Evolutionary conservation across 495 filamentous ascomycete genomes (phyloP).

Genomic region (Paragyromitra xinjiangensis): DNA sequence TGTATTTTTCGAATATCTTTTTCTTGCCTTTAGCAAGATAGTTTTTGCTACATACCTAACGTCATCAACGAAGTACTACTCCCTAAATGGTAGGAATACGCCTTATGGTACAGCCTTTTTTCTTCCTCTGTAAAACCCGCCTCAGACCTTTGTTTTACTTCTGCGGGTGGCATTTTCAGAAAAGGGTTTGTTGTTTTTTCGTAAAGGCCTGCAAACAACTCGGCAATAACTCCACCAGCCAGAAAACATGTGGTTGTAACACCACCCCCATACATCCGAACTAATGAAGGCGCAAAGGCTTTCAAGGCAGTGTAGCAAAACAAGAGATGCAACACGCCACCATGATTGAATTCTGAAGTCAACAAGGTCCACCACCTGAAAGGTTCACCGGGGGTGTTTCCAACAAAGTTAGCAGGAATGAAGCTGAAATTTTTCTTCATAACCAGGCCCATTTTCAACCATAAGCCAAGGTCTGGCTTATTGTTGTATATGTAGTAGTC

Average conservation of each 20-base stretch:
- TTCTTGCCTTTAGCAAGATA: not conserved
- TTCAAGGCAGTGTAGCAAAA: constrained; percentile 46
- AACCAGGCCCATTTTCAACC: constrained; percentile 5
- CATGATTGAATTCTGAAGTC: constrained; percentile 50
- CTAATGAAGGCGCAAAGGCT: constrained; percentile 33
- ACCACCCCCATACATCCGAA: constrained; percentile 40
- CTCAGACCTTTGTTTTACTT: constrained; percentile 26
- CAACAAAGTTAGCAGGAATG: constrained; percentile 32
- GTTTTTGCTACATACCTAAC: constrained; percentile 29
- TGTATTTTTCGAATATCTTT: not conserved
- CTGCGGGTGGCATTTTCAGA: constrained; percentile 28
- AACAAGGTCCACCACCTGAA: constrained; percentile 48
- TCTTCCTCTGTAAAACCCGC: constrained; percentile 36
- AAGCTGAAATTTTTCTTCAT: constrained; percentile 46
- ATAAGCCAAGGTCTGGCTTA: constrained; percentile 25
- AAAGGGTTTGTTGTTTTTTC: constrained; percentile 39
- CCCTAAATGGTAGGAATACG: constrained; percentile 33
- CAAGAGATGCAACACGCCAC: constrained; percentile 40
- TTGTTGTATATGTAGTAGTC: constrained; percentile 39
- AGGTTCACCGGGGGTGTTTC: constrained; percentile 30
- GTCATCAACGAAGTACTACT: constrained; percentile 31
- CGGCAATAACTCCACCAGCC: constrained; percentile 34
- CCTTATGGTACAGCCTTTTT: constrained; percentile 19
- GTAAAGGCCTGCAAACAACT: constrained; percentile 37
- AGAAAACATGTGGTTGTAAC: constrained; percentile 33